Percentiles rank a stretch among this genome's conserved stretches.
These are phyloP conservation scores for Penicillium atrosanguineum DNA, from an alignment of 495 filamentous ascomycete genomes.

Conservation along the genomic window DNA sequence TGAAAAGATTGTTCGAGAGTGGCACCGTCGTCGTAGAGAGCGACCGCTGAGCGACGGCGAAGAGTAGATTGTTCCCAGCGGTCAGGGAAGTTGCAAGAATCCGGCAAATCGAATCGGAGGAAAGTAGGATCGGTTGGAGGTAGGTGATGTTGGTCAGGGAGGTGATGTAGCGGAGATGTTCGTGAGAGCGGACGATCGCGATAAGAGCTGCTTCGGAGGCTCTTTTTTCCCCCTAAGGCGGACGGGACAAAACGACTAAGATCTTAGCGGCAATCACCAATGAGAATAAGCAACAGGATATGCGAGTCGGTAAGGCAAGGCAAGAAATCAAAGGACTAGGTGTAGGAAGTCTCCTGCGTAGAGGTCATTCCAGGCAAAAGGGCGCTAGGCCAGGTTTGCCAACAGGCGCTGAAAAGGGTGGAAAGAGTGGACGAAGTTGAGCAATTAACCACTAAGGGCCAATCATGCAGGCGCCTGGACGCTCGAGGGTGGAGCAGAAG, in stretches of 20 bases:
- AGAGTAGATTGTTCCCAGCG: constrained; percentile 39
- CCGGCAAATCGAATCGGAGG: neutral
- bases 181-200: constrained; percentile 14
- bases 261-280: constrained; percentile 15
- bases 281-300: constrained; percentile 7
- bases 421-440: constrained; percentile 14
- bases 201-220: constrained; percentile 27
- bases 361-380: constrained; percentile 13
- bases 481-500: constrained; percentile 29
- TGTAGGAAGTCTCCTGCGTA: neutral
- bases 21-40: constrained; percentile 43
- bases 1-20: constrained; percentile 8
- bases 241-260: constrained; percentile 3
- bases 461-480: constrained; percentile 35
- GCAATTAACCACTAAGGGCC: constrained; percentile 24
- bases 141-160: constrained; percentile 10
- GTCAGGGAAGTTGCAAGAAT: constrained; percentile 34
- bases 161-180: constrained; percentile 1
- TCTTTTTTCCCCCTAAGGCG: constrained; percentile 19
- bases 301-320: neutral
- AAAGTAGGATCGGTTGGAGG: constrained; percentile 2
- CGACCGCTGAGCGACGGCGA: constrained; percentile 53
- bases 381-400: constrained; percentile 15
- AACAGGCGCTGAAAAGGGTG: constrained; percentile 16
- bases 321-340: neutral